phyloP scores from a whole-genome alignment of 345 rosid species.

The Eucalyptus tenuipes region DNA sequence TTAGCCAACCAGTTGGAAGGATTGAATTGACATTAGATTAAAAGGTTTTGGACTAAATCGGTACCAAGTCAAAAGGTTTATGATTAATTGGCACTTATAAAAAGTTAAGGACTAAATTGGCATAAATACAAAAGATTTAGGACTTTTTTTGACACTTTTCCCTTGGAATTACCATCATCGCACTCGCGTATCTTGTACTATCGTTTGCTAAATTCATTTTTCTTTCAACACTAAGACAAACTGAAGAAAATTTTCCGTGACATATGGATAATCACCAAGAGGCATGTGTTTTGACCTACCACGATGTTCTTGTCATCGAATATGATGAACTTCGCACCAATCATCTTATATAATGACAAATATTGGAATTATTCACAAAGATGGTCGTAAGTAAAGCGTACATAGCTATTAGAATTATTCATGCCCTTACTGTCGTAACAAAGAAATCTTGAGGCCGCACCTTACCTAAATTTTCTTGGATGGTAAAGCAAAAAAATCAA shows the following conservation, averaged over 20 bases:
- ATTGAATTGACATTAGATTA: too few species aligned
- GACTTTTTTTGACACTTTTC: too few species aligned
- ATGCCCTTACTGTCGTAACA: neutral
- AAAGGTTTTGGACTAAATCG: too few species aligned
- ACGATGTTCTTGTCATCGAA: neutral
- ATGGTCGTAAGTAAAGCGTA: neutral
- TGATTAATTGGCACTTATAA: accelerated
- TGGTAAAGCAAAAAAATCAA: neutral
- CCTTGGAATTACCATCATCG: neutral
- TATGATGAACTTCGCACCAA: neutral
- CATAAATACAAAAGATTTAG: too few species aligned
- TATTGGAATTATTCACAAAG: neutral
- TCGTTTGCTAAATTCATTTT: neutral
- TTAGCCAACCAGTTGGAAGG: too few species aligned
- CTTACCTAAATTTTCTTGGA: neutral
- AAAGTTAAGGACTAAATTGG: too few species aligned
- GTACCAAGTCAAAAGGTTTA: too few species aligned
- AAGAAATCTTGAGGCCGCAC: neutral
- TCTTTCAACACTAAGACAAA: neutral
- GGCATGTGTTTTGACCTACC: neutral
- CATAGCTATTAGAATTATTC: neutral
- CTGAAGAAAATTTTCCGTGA: too few species aligned
- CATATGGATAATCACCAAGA: neutral
- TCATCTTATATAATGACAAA: neutral
- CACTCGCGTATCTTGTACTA: neutral